Base-by-base conservation (phyloP, 1,284 basidiomycete genomes). In the Lentinus polychrous region DNA sequence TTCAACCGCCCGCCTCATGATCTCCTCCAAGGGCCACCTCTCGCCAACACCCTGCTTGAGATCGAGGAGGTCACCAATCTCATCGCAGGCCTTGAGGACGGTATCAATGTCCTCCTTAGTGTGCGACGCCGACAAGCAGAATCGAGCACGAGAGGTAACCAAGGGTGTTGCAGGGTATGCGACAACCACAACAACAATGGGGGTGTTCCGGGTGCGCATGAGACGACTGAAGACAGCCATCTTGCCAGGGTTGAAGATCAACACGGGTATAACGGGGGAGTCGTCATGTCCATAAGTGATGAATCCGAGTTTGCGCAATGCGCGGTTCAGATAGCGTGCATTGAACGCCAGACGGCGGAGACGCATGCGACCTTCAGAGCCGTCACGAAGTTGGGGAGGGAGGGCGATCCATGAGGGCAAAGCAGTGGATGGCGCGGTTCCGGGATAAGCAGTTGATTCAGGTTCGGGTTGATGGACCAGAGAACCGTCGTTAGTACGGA, bases 81-180 rank as follows among this genome's bases (percentile, higher is more conserved):
- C 94, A 69, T 97, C 92, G 62, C 89, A 94, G 5, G 95, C 94
- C 37, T 78, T 72, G 39, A 99, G 72, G 31, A 99, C 71, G 23
- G 75, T 72, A 69, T 99, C 95, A 48, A 99, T 83, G 61, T 99
- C 96, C 61, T 94, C 86, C 74, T 99, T 99, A 50, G 95, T 98
- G 72, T 99, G 95, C 47, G 92, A 76, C 3, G 95, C 90, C 49
- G 89, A 93, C 18, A 98, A 76, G 65, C 96, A 99, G 76, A 98
- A 98, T 58, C 95, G 77, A 35, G 95, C 93, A 18, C 96, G 81
- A 39, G 84, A 83, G 2, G 91, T 91, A 54, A 94, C 85, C 43
- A 99, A 81, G 8, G 94, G 87, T 18, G 94, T 97, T 0, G 94
- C 94, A 3, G 94, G 94, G 66, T 94, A 95, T 14, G 85, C 87